Evolutionary conservation across 1,139 yeast genomes (phyloP).

Genomic region (Yamadazyma triangularis): DNA sequence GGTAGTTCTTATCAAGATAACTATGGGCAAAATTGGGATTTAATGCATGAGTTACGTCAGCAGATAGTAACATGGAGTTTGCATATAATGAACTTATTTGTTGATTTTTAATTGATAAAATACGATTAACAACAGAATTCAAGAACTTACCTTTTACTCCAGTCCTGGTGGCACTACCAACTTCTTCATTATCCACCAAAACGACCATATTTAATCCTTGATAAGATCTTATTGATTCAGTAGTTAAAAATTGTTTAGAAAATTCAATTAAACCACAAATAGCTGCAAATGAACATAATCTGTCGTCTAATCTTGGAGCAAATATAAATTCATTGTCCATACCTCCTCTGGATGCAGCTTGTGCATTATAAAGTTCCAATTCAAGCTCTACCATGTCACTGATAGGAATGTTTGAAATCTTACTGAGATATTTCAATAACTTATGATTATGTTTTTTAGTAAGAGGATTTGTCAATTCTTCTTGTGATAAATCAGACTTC

Average conservation of each 20-base stretch:
- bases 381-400: constrained; percentile 54
- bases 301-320: constrained; percentile 65
- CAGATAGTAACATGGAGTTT: constrained; percentile 45
- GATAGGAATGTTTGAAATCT: constrained; percentile 43
- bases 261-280: constrained; percentile 46
- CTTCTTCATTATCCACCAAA: constrained; percentile 41
- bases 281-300: constrained; percentile 62
- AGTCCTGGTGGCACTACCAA: constrained; percentile 39
- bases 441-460: constrained; percentile 55
- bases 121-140: constrained; percentile 21
- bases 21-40: constrained; percentile 60
- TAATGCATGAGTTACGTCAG: constrained; percentile 62
- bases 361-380: constrained; percentile 61
- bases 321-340: constrained; percentile 55
- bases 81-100: constrained; percentile 38
- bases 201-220: constrained; percentile 41
- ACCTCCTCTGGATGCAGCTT: constrained; percentile 59
- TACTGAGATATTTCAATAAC: constrained; percentile 53
- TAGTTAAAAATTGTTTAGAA: constrained; percentile 14
- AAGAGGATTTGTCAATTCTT: constrained; percentile 22
- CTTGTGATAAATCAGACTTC: constrained; percentile 29
- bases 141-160: constrained; percentile 37
- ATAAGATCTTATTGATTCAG: constrained; percentile 18
- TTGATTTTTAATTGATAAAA: constrained; percentile 11
- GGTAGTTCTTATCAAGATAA: constrained; percentile 70